A percentile compares a stretch with the other conserved stretches of the same genome.
Conservation (phyloP, 169 alveolate species). For the Cryptosporidium bovis region DNA sequence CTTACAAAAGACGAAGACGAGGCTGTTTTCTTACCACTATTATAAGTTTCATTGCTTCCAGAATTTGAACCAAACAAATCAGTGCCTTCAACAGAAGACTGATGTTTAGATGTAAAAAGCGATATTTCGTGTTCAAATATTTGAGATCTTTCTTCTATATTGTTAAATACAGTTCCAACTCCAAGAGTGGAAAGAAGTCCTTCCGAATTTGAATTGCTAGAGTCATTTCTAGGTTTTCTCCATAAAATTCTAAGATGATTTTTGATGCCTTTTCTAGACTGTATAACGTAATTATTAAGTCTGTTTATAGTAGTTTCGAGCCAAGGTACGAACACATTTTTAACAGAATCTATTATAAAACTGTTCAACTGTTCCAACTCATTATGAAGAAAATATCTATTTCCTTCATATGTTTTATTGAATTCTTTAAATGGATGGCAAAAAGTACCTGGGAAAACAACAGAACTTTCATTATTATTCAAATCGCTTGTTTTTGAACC, state of each 20-base stretch:
- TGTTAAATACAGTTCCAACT: slow-evolving; percentile 39
- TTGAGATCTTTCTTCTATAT: slow-evolving; percentile 65
- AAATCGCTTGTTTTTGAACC: slow-evolving; percentile 1
- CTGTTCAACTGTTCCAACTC: slow-evolving; percentile 61
- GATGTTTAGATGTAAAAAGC: slow-evolving; percentile 23
- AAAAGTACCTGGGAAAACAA: slow-evolving; percentile 47
- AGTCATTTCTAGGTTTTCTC: slow-evolving; percentile 71
- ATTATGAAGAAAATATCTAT: slow-evolving; percentile 18
- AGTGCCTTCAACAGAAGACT: not conserved
- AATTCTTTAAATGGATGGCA: slow-evolving; percentile 36
- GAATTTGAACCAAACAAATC: not conserved
- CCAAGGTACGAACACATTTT: slow-evolving; percentile 55
- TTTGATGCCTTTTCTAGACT: slow-evolving; percentile 68
- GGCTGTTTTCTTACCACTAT: not conserved
- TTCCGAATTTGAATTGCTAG: slow-evolving; percentile 20
- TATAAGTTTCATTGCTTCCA: not conserved
- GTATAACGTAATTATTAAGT: slow-evolving; percentile 42
- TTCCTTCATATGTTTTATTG: not conserved
- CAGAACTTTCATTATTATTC: not conserved
- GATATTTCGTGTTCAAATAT: slow-evolving; percentile 58
- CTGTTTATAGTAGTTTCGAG: slow-evolving; percentile 52
- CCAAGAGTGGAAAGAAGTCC: slow-evolving; percentile 59
- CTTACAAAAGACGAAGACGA: not conserved
- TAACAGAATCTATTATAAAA: slow-evolving; percentile 44
- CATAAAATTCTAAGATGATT: slow-evolving; percentile 58